phyloP scores from a whole-genome alignment of 2,329 filamentous ascomycete genomes.

The Geosmithia flava region DNA sequence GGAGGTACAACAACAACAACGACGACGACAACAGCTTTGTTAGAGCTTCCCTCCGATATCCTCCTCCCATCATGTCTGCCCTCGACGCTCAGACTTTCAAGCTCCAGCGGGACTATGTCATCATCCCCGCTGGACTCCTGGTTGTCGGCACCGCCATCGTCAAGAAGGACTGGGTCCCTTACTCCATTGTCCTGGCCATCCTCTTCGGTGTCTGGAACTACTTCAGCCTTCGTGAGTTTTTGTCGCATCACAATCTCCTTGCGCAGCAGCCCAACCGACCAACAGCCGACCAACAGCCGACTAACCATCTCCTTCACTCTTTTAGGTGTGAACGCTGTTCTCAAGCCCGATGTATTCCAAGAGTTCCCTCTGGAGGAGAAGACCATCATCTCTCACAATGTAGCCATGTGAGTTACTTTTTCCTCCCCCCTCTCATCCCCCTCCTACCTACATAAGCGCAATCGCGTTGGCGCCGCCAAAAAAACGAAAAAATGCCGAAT shows the following conservation, averaged over 20 bases:
- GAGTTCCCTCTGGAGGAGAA: slow-evolving; percentile 90
- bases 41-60: not conserved
- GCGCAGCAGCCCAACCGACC: not conserved
- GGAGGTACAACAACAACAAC: no score
- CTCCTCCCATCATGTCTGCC: slow-evolving; percentile 2
- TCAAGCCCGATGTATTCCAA: slow-evolving; percentile 82
- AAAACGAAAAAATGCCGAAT: not conserved
- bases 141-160: slow-evolving; percentile 65
- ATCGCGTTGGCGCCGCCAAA: no score
- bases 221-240: slow-evolving; percentile 52
- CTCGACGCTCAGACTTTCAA: slow-evolving; percentile 12
- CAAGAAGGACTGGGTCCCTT: slow-evolving; percentile 66
- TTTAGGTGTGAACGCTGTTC: slow-evolving; percentile 58
- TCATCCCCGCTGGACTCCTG: slow-evolving; percentile 70
- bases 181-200: slow-evolving; percentile 55
- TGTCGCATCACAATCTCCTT: not conserved
- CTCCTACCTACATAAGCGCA: not conserved
- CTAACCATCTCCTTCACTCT: not conserved
- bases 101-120: slow-evolving; percentile 57
- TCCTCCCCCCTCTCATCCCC: not conserved
- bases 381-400: slow-evolving; percentile 94
- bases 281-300: no score
- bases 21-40: no score
- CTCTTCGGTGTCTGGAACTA: slow-evolving; percentile 61
- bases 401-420: slow-evolving; percentile 63